phyloP scores from a whole-genome alignment of 2,329 filamentous ascomycete species.

The Capronia epimyces region DNA sequence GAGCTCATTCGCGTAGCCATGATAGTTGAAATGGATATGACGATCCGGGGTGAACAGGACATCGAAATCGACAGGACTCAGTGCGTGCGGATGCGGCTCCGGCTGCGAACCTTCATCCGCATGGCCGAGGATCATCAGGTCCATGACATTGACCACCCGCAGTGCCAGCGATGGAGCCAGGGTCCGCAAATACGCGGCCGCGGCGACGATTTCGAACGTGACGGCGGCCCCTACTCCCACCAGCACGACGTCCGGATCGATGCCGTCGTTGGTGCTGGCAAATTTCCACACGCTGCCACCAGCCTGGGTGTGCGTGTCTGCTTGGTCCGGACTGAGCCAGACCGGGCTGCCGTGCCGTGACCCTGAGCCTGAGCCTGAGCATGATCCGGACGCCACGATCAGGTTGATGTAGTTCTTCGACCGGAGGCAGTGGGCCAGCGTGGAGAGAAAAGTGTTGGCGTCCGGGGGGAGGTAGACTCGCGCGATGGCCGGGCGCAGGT shows the following conservation, averaged over 20 bases:
- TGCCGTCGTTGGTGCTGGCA: slow-evolving; percentile 53
- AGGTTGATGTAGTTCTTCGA: slow-evolving; percentile 63
- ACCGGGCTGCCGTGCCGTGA: too few relatives aligned
- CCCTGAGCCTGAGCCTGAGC: too few relatives aligned
- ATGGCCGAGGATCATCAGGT: slow-evolving; percentile 57
- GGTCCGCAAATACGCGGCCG: slow-evolving; percentile 50
- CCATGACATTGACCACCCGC: slow-evolving; percentile 61
- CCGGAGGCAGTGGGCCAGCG: slow-evolving; percentile 55
- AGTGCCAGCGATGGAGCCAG: slow-evolving; percentile 51
- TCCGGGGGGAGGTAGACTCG: slow-evolving; percentile 63
- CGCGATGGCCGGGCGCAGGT: slow-evolving; percentile 56
- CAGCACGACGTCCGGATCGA: slow-evolving; percentile 57
- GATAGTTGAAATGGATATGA: slow-evolving; percentile 61
- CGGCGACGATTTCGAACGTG: slow-evolving; percentile 60
- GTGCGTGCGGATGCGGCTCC: slow-evolving; percentile 54
- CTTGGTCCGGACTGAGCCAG: slow-evolving; percentile 55
- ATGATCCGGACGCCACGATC: slow-evolving; percentile 64
- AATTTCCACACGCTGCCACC: slow-evolving; percentile 60
- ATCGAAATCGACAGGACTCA: slow-evolving; percentile 49
- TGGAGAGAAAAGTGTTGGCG: slow-evolving; percentile 62
- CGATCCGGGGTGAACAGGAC: slow-evolving; percentile 54
- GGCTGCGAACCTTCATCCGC: slow-evolving; percentile 30
- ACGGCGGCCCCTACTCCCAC: slow-evolving; percentile 61
- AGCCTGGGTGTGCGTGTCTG: slow-evolving; percentile 55
- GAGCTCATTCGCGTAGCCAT: slow-evolving; percentile 60